Base-by-base conservation (phyloP, 306 rosid species). In the Cicer pinnatifidum region DNA sequence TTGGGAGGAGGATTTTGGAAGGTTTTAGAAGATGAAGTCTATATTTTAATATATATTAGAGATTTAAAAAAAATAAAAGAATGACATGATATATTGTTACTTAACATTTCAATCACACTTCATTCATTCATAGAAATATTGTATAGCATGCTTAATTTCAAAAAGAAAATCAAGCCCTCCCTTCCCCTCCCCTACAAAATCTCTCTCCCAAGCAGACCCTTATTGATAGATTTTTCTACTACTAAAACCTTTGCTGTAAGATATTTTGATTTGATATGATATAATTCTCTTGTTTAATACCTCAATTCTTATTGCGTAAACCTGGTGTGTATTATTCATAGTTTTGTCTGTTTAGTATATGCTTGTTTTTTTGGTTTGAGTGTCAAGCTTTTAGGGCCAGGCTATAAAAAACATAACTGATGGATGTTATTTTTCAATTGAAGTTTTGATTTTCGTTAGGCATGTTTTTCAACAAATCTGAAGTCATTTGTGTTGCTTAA, bases 381-480 rank as follows among this genome's bases (percentile, higher is more conserved):
- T 56, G 40, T 69, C 28, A 43, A 35, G 64, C 69, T 20, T 44
- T 66, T 47, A 38, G 8, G 58, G 57, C 38, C 16, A 20, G 9
- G 51, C 13, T 79, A 15, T 20, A 11, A 33, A 50, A 52, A 63
- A 52, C 39, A 33, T 9, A 67, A 76, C 43, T 45, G n/a, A 43
- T 48, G 39, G 69, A 17, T 58, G 12, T 45, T 45, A 33, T 40
- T 71, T 64, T 67, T 38, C 41, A 19, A 60, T 33, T 39, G 53
- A 76, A 53, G 0, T 62, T 48, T 15, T 11, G 12, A 63, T 61
- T 75, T 2, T 53, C 19, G 8, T 45, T 28, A 44, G 62, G 67
- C 48, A 12, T 71, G 44, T 79, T 46, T 44, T 64, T 72, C 33
- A 17, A 19, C 43, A 44, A 75, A 68, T n/a, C 66, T 50, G 68